Base-by-base conservation (phyloP, 805 yeast genomes). In the Kodamaea restingae region DNA sequence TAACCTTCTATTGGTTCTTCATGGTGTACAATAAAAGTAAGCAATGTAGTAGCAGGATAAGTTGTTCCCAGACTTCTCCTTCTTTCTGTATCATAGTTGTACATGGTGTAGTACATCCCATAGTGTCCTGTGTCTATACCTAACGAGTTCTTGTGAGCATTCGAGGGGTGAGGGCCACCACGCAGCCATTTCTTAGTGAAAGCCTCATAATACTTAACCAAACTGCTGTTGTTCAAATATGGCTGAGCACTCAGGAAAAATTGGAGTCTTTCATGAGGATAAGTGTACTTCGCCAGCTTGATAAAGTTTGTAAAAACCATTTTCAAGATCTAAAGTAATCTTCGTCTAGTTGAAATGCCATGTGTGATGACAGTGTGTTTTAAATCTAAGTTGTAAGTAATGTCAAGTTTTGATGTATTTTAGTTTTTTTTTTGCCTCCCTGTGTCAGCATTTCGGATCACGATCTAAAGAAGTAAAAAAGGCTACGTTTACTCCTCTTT, bases 101-200 rank as follows among this genome's bases (percentile, higher is more conserved):
- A 65, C 35, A 68, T 58, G 5, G 70, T 56, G 41, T 58, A 68
- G 45, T 68, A 68, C 15, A 68, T 49, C 1, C 73, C 74, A 45
- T 66, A 68, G 41, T 68, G 74, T n/a, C 74, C 74, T 15, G 47
- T 43, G 37, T 54, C 59, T 12, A 67, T 62, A 11, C 56, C 48
- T 37, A 65, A 51, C 35, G 46, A 47, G 15, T 48, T 43, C n/a
- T 42, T 44, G 21, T 37, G 34, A 17, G 39, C 25, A 26, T 28
- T 49, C 3, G 60, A 54, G 6, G 60, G 57, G 31, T 55, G 56
- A 0, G 61, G 61, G 2, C 52, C 60, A 15, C 49, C 58, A 39
- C 42, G 47, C 26, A 31, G 35, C 60, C 60, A 56, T 15, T 40
- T 40, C 18, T 35, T 40, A 3, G 10, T 47, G 38, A 40, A 45